These are phyloP conservation scores for Mycena leptocephala DNA, from an alignment of 768 basidiomycete genomes.

Conservation along the genomic window DNA sequence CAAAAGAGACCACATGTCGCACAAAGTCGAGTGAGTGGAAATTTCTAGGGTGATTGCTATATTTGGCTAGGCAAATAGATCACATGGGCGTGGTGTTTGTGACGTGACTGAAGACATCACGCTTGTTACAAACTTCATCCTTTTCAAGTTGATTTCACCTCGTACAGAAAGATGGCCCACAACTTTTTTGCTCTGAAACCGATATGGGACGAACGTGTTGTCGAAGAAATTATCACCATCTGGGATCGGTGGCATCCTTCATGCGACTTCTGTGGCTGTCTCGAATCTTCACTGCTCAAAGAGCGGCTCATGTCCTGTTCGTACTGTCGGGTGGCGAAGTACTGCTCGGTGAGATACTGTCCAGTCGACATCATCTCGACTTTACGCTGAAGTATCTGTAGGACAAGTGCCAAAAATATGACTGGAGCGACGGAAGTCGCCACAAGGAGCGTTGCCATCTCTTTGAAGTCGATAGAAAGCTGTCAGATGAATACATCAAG, in stretches of 20 bases:
- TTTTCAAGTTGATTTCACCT: no score
- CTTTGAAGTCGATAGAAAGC: conserved; percentile 3
- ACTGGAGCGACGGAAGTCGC: neutral
- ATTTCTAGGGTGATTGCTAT: no score
- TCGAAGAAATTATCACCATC: neutral
- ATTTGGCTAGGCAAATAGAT: no score
- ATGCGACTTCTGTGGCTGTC: conserved; percentile 4
- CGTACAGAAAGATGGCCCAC: neutral
- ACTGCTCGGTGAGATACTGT: conserved; percentile 1
- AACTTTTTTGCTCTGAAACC: neutral
- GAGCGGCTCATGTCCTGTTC: neutral
- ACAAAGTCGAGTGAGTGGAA: no score
- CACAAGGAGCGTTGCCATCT: conserved; percentile 10
- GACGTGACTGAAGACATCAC: no score
- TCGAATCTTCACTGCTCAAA: conserved; percentile 4
- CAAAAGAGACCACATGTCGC: no score
- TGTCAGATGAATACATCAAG: neutral
- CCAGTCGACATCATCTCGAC: neutral
- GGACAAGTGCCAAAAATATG: neutral
- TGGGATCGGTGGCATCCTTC: conserved; percentile 7
- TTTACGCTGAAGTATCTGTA: neutral
- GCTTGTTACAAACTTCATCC: no score
- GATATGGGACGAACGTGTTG: neutral
- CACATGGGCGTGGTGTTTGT: no score
- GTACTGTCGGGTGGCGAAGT: neutral